These are phyloP conservation scores for Penicillium brevicompactum DNA, from an alignment of 2,329 filamentous ascomycete species.

Conservation along the genomic window DNA sequence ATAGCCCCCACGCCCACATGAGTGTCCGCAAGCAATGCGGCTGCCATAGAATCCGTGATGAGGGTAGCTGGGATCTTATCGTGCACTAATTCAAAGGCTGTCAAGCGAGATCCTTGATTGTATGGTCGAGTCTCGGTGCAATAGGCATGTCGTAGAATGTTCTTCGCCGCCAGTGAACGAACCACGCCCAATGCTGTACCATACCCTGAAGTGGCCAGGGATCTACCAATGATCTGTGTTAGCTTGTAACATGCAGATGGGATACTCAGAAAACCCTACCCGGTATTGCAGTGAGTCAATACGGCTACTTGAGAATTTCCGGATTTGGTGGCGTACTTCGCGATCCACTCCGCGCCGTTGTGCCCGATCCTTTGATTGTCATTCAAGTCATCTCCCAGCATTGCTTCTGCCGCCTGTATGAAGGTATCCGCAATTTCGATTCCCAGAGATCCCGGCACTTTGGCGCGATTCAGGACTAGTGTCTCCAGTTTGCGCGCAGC, in stretches of 20 bases:
- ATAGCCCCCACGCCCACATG: conserved; percentile 76
- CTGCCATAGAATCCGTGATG: conserved; percentile 96
- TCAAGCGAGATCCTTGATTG: conserved; percentile 94
- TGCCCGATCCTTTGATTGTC: conserved; percentile 87
- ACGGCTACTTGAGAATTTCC: conserved; percentile 69
- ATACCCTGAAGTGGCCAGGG: conserved; percentile 95
- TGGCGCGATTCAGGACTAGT: conserved; percentile 55
- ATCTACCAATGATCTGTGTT: conserved; percentile 52
- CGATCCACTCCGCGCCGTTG: conserved; percentile 81
- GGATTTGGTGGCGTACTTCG: conserved; percentile 56
- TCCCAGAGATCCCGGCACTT: conserved; percentile 36
- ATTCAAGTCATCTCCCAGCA: conserved; percentile 81
- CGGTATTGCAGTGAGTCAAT: conserved; percentile 96
- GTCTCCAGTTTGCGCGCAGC: conserved; percentile 78
- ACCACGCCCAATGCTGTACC: conserved; percentile 95
- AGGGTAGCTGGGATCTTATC: conserved; percentile 89
- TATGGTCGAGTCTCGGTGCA: conserved; percentile 97
- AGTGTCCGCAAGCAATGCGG: conserved; percentile 68
- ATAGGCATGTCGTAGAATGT: conserved; percentile 77
- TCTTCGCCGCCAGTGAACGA: conserved; percentile 70
- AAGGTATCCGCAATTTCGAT: conserved; percentile 67
- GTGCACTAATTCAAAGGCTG: conserved; percentile 94
- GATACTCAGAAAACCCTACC: conserved; percentile 53
- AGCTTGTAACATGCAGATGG: not conserved
- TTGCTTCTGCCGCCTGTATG: conserved; percentile 77